These are phyloP conservation scores for Xylaria cubensis DNA, from an alignment of 495 filamentous ascomycete genomes.

Conservation along the genomic window DNA sequence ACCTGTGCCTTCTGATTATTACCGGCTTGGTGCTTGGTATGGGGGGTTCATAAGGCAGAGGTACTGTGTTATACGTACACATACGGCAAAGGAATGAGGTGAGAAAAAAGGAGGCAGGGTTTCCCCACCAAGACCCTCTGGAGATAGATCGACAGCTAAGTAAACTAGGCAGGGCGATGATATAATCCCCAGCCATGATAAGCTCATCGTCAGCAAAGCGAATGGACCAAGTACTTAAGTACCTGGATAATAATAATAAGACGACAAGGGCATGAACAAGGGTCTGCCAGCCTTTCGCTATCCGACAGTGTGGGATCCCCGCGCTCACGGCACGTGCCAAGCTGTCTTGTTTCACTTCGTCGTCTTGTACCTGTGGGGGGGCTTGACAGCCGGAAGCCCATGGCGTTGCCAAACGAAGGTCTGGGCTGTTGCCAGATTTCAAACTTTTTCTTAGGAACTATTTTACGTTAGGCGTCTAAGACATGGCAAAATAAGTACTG, in stretches of 20 bases:
- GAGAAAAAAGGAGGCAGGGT: constrained; percentile 1
- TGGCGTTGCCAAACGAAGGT: neutral
- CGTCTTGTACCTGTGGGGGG: neutral
- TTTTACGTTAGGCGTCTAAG: neutral
- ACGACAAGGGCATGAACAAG: neutral
- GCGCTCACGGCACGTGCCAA: constrained; percentile 22
- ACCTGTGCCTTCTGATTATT: neutral
- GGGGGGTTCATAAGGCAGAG: neutral
- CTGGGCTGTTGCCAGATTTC: neutral
- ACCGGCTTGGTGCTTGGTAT: neutral
- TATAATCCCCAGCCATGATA: constrained; percentile 2
- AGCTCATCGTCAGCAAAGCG: neutral
- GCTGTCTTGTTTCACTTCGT: constrained; percentile 16
- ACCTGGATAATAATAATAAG: neutral
- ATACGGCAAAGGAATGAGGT: constrained; percentile 6
- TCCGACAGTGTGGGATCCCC: constrained; percentile 27
- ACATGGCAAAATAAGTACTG: neutral
- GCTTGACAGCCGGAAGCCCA: neutral
- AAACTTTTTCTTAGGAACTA: neutral
- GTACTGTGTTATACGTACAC: neutral
- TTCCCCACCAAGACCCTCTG: constrained; percentile 7
- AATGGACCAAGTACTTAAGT: neutral
- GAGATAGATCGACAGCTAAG: constrained; percentile 21
- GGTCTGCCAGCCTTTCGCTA: constrained; percentile 14
- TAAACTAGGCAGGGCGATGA: constrained; percentile 10